These are phyloP conservation scores for Ceratocystis papillata DNA, from an alignment of 2,329 filamentous ascomycete genomes.

Conservation along the genomic window DNA sequence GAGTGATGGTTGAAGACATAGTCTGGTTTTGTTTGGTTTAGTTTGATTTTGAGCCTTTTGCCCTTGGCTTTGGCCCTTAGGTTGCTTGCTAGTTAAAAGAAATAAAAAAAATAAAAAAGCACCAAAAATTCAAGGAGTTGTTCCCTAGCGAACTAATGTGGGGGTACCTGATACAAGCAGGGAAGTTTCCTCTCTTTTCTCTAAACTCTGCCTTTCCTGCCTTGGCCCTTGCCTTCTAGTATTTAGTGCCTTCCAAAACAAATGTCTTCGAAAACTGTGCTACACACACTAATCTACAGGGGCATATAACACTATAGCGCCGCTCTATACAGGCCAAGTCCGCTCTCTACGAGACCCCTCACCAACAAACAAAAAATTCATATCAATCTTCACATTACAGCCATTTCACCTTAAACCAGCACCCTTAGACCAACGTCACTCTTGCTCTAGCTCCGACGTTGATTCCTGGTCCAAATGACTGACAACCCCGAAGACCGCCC, in stretches of 20 bases:
- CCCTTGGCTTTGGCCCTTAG: background rate
- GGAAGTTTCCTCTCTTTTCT: constrained; percentile 9
- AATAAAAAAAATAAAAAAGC: background rate
- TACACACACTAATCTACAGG: background rate
- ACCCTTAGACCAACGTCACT: background rate
- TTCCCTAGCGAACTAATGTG: constrained; percentile 7
- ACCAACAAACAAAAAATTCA: constrained; percentile 1
- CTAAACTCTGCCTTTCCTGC: background rate
- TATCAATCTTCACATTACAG: background rate
- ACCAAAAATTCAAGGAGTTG: constrained; percentile 1
- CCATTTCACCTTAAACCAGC: background rate
- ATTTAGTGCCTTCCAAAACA: background rate
- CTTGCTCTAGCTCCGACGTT: background rate
- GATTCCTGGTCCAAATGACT: constrained; percentile 20
- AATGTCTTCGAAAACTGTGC: background rate
- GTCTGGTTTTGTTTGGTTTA: too few species aligned
- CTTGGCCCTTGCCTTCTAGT: background rate
- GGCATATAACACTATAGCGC: too few species aligned
- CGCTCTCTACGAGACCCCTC: background rate
- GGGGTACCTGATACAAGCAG: background rate
- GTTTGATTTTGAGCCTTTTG: background rate
- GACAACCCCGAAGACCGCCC: constrained; percentile 38
- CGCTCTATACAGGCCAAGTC: too few species aligned
- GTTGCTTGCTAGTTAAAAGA: background rate
- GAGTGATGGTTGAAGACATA: too few species aligned